These are phyloP conservation scores for Kodamaea lidongshanica DNA, from an alignment of 805 yeast species.

Conservation along the genomic window DNA sequence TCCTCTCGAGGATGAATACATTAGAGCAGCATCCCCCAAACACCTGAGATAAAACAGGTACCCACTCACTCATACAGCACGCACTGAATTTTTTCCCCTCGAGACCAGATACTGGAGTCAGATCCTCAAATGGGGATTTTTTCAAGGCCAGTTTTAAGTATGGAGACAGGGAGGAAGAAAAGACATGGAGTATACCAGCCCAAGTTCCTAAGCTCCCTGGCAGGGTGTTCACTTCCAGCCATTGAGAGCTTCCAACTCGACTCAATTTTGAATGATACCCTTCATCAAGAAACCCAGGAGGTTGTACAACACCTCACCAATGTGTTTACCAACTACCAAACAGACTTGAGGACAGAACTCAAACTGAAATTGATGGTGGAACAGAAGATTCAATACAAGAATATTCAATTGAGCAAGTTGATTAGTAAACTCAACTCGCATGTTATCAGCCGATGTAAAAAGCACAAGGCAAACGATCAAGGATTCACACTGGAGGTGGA, in stretches of 20 bases:
- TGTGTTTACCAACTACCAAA: conserved; percentile 28
- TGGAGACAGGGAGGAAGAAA: conserved; percentile 3
- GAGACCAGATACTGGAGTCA: neutral
- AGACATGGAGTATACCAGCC: conserved; percentile 4
- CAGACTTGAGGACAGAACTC: conserved; percentile 31
- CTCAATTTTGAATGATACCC: conserved; percentile 19
- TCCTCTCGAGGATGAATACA: conserved; percentile 55
- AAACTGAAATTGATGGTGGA: conserved; percentile 29
- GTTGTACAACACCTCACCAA: conserved; percentile 23
- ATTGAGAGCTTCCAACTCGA: conserved; percentile 28
- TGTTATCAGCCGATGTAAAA: conserved; percentile 2
- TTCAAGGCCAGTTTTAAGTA: conserved; percentile 5
- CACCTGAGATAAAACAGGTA: conserved; percentile 26
- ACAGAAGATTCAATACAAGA: conserved; percentile 36
- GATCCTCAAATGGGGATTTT: neutral
- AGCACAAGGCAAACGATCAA: conserved; percentile 4
- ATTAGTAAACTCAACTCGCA: conserved; percentile 16
- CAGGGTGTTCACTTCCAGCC: conserved; percentile 16
- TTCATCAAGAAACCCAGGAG: conserved; percentile 24
- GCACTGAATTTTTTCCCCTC: conserved; percentile 1
- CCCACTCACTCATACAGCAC: conserved; percentile 5
- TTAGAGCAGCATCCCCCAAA: conserved; percentile 74
- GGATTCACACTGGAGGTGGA: conserved; percentile 8
- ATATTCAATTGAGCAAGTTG: conserved; percentile 30
- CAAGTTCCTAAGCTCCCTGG: conserved; percentile 3